Percentiles rank a stretch among this genome's conserved stretches.
These are phyloP conservation scores for Sugiyamaella castrensis DNA, from an alignment of 1,139 yeast species.

Conservation along the genomic window DNA sequence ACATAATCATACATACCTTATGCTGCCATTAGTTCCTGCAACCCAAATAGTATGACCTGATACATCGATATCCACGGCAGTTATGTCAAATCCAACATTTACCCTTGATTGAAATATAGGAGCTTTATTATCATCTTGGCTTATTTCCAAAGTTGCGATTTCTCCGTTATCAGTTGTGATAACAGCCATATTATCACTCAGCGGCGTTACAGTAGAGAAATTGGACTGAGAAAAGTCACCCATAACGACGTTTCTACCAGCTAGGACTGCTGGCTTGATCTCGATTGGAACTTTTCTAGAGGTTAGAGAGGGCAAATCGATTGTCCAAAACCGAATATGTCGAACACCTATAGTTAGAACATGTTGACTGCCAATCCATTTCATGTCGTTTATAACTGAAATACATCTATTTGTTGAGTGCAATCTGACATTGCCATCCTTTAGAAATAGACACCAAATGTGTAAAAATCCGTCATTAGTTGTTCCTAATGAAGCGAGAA, in stretches of 20 bases:
- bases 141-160: constrained; percentile 33
- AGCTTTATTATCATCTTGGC: constrained; percentile 16
- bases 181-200: constrained; percentile 39
- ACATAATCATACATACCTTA: constrained; percentile 4
- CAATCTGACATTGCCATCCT: constrained; percentile 28
- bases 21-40: constrained; percentile 20
- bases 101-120: constrained; percentile 21
- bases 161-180: constrained; percentile 47
- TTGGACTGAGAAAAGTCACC: constrained; percentile 48
- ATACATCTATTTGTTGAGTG: constrained; percentile 60
- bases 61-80: constrained; percentile 29
- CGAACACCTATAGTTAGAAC: constrained; percentile 57
- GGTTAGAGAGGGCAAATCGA: constrained; percentile 24
- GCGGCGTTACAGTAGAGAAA: constrained; percentile 43
- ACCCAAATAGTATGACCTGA: constrained; percentile 22
- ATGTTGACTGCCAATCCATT: constrained; percentile 51
- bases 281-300: constrained; percentile 7
- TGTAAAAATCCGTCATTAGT: constrained; percentile 64
- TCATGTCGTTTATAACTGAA: constrained; percentile 50
- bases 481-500: constrained; percentile 57
- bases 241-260: constrained; percentile 58
- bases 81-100: constrained; percentile 20
- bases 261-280: constrained; percentile 40
- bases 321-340: constrained; percentile 58
- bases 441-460: constrained; percentile 49